phyloP scores from a whole-genome alignment of 257 asterid genomes.

The Lycium barbarum region DNA sequence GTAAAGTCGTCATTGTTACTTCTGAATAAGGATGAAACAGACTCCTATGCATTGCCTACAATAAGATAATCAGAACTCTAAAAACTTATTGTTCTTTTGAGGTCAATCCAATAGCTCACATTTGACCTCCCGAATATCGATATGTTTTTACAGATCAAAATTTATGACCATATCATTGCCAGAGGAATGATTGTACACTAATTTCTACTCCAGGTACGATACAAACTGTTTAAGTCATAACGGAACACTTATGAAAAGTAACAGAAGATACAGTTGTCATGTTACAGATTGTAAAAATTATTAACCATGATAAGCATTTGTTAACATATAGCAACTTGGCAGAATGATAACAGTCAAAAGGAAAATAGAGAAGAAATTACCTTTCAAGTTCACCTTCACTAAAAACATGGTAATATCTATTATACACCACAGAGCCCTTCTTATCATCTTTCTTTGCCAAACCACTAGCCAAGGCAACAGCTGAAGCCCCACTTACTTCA shows the following conservation, averaged over 20 bases:
- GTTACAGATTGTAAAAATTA: not conserved
- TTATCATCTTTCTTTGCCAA: constrained; percentile 93
- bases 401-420: constrained; percentile 94
- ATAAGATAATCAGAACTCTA: constrained; percentile 15
- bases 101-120: not conserved
- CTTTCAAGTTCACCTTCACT: constrained; percentile 99
- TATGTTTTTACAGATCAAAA: not conserved
- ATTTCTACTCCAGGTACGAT: not conserved
- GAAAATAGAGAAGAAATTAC: constrained; percentile 40
- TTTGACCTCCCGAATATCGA: constrained; percentile 1
- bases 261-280: not conserved
- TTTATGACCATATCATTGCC: not conserved
- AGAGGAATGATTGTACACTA: constrained; percentile 19
- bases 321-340: constrained; percentile 12
- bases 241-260: not conserved
- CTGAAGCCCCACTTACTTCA: constrained; percentile 92
- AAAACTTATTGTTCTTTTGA: constrained; percentile 1
- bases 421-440: constrained; percentile 92
- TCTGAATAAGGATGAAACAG: not conserved
- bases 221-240: not conserved
- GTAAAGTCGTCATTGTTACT: not conserved
- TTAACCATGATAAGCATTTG: constrained; percentile 13
- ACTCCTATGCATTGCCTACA: not conserved
- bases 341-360: not conserved
- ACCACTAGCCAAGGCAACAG: constrained; percentile 78